phyloP scores from a whole-genome alignment of 139 green algal species.

The Chlamydomonas sp. region DNA sequence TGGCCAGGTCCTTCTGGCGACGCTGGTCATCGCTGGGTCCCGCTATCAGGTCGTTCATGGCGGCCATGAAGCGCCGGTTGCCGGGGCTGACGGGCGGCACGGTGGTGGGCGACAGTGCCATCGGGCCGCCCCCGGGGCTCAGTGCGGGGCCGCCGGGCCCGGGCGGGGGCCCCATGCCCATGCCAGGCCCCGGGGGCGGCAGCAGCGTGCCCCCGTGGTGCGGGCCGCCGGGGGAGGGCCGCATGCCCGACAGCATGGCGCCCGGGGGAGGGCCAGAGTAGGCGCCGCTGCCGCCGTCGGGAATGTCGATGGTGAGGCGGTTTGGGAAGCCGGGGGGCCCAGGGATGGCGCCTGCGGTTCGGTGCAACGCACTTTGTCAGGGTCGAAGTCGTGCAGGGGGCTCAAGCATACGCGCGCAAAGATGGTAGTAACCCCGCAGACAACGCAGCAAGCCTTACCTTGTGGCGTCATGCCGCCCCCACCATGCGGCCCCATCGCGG shows the following conservation, averaged over 20 bases:
- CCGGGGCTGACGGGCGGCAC: constrained; percentile 39
- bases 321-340: neutral
- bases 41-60: constrained; percentile 46
- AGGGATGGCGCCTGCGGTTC: neutral
- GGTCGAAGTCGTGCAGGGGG: no score
- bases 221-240: neutral
- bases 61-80: constrained; percentile 49
- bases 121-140: no score
- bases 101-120: neutral
- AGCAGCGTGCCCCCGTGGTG: neutral
- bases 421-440: no score
- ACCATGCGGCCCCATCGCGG: no score
- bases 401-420: no score
- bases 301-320: constrained; percentile 18
- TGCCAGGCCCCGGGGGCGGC: neutral
- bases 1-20: constrained; percentile 24
- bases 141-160: neutral
- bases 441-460: no score
- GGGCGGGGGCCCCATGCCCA: neutral
- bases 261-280: neutral
- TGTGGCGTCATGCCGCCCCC: no score
- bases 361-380: no score
- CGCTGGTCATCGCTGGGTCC: constrained; percentile 52
- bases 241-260: neutral
- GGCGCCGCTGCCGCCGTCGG: constrained; percentile 7